phyloP scores from a whole-genome alignment of 306 rosid genomes.

The Gastrolobium bilobum region DNA sequence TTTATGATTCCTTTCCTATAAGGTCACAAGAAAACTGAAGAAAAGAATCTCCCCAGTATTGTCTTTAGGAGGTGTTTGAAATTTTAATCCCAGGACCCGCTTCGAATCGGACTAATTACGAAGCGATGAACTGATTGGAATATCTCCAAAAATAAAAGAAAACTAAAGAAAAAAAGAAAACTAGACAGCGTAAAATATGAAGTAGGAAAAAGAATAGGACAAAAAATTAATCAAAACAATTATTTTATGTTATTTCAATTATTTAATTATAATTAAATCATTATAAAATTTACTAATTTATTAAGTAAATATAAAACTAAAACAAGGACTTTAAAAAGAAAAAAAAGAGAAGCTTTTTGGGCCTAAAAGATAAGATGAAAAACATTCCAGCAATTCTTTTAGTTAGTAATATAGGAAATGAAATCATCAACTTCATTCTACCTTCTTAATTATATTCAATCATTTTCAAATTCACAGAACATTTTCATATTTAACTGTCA shows the following conservation, averaged over 20 bases:
- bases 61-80: too few species aligned
- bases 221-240: slow-evolving; percentile 3
- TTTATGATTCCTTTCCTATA: not conserved
- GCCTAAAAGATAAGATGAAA: not conserved
- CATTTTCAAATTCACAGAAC: not conserved
- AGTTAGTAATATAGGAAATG: not conserved
- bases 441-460: slow-evolving; percentile 18
- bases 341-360: not conserved
- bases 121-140: too few species aligned
- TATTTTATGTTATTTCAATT: slow-evolving; percentile 1
- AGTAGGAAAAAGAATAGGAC: slow-evolving; percentile 25
- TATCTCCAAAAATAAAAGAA: not conserved
- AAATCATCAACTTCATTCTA: slow-evolving; percentile 22
- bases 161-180: not conserved
- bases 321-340: not conserved
- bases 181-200: not conserved
- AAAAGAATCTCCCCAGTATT: too few species aligned
- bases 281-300: not conserved
- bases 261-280: not conserved
- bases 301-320: slow-evolving; percentile 8
- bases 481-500: slow-evolving; percentile 14
- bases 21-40: too few species aligned
- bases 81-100: too few species aligned
- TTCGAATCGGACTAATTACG: too few species aligned
- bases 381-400: not conserved